These are phyloP conservation scores for Zizania latifolia DNA, from an alignment of 176 grass and related monocot genomes.

Conservation along the genomic window DNA sequence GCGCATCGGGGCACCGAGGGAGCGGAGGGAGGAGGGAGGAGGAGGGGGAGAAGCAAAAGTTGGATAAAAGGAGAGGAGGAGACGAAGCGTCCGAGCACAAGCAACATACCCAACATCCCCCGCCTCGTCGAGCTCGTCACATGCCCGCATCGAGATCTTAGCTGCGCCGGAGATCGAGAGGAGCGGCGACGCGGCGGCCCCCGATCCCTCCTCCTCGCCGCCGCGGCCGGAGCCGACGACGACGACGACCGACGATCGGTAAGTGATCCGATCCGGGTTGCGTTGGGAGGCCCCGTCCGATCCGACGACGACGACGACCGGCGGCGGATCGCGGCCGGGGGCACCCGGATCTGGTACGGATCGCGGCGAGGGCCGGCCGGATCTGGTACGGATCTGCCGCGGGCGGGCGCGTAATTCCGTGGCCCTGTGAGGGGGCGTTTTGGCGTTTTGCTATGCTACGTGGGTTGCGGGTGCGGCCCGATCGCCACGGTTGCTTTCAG, in stretches of 20 bases:
- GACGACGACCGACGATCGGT: constrained; percentile 45
- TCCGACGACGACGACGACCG: constrained; percentile 1
- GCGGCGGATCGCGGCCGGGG: constrained; percentile 19
- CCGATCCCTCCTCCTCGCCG: constrained; percentile 29
- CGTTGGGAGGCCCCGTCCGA: background rate
- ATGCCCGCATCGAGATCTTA: constrained; percentile 55
- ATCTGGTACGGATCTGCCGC: constrained; percentile 52
- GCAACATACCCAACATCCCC: constrained; percentile 25
- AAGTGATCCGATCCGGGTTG: constrained; percentile 11
- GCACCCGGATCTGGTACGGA: constrained; percentile 45
- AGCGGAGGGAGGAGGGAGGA: constrained; percentile 7
- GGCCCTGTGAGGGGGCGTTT: background rate
- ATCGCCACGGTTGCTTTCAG: constrained; percentile 47
- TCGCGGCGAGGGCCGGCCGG: constrained; percentile 19
- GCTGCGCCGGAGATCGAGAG: constrained; percentile 26
- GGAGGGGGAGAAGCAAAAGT: constrained; percentile 29
- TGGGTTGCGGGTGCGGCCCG: background rate
- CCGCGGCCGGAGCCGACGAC: background rate
- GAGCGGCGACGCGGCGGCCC: constrained; percentile 25
- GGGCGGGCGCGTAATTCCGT: constrained; percentile 18
- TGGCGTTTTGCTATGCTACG: constrained; percentile 29
- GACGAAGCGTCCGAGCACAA: constrained; percentile 50
- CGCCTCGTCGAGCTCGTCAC: background rate
- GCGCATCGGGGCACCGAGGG: constrained; percentile 34
- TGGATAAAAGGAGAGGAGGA: constrained; percentile 54